Conservation (phyloP, 805 yeast genomes). For the Yamadazyma insecticola region DNA sequence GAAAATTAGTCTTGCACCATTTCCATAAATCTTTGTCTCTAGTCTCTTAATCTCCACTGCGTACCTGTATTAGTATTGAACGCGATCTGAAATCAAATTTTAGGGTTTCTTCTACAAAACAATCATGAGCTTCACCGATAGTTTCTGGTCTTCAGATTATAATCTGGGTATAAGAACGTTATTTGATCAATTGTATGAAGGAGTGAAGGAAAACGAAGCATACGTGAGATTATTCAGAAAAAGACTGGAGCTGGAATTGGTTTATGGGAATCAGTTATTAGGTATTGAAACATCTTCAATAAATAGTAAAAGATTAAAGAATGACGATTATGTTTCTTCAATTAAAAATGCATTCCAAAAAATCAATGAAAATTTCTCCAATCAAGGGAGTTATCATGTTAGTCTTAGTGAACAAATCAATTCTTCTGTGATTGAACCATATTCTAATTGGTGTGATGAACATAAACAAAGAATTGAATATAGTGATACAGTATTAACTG, state of each 20-base stretch:
- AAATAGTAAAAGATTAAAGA: slow-evolving; percentile 34
- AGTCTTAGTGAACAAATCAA: slow-evolving; percentile 61
- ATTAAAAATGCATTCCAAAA: slow-evolving; percentile 61
- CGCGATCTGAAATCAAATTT: too few species aligned
- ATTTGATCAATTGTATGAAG: slow-evolving; percentile 52
- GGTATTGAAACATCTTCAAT: slow-evolving; percentile 34
- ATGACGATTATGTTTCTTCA: slow-evolving; percentile 60
- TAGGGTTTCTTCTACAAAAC: too few species aligned
- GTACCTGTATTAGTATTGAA: too few species aligned
- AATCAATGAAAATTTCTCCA: slow-evolving; percentile 47
- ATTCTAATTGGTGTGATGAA: slow-evolving; percentile 68
- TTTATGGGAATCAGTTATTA: slow-evolving; percentile 55
- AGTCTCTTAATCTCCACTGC: too few species aligned
- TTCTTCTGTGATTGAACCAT: slow-evolving; percentile 61
- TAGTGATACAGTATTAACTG: slow-evolving; percentile 50
- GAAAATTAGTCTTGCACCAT: too few species aligned
- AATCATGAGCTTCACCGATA: slow-evolving; percentile 59
- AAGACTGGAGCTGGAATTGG: slow-evolving; percentile 67
- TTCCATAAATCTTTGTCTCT: too few species aligned
- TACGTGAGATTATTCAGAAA: slow-evolving; percentile 60
- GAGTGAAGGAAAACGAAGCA: slow-evolving; percentile 67
- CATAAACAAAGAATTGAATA: slow-evolving; percentile 64
- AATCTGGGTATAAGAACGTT: slow-evolving; percentile 47
- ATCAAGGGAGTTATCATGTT: slow-evolving; percentile 56
- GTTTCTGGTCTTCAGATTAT: slow-evolving; percentile 73